Conservation (phyloP, 768 basidiomycete genomes). For the Neoboletus magnificus region DNA sequence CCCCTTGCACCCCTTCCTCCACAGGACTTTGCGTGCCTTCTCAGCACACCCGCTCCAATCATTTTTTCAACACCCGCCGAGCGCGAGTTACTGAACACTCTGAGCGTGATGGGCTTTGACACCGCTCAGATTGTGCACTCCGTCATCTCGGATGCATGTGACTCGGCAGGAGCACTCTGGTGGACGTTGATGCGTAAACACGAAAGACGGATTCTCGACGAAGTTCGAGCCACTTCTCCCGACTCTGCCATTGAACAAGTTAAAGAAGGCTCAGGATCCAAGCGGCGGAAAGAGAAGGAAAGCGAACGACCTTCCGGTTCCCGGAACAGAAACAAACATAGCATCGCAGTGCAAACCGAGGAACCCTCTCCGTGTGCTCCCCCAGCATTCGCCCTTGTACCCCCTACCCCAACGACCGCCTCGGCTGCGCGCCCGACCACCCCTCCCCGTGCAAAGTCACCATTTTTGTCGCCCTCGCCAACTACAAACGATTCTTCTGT, state of each 20-base stretch:
- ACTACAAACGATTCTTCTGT: slow-evolving; percentile 46
- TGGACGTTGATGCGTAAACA: slow-evolving; percentile 91
- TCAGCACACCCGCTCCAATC: slow-evolving; percentile 65
- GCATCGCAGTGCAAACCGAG: slow-evolving; percentile 45
- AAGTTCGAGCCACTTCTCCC: slow-evolving; percentile 22
- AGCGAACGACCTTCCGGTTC: slow-evolving; percentile 18
- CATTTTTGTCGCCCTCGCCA: slow-evolving; percentile 56
- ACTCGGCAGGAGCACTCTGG: slow-evolving; percentile 88
- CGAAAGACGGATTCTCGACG: slow-evolving; percentile 53
- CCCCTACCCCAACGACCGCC: slow-evolving; percentile 66
- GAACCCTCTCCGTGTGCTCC: slow-evolving; percentile 36
- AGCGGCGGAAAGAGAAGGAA: slow-evolving; percentile 33
- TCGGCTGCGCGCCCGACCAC: slow-evolving; percentile 39
- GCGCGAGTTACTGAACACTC: slow-evolving; percentile 69
- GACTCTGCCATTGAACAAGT: slow-evolving; percentile 19
- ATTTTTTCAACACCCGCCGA: slow-evolving; percentile 88
- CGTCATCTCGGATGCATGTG: slow-evolving; percentile 88
- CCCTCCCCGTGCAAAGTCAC: slow-evolving; percentile 51
- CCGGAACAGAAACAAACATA: slow-evolving; percentile 24
- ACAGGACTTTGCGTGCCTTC: slow-evolving; percentile 60
- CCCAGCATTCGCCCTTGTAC: slow-evolving; percentile 71
- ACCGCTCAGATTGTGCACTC: slow-evolving; percentile 94
- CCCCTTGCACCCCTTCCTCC: slow-evolving; percentile 35
- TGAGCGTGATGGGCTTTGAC: slow-evolving; percentile 82
- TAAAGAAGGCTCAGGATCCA: slow-evolving; percentile 20